Evolutionary conservation across 2,329 filamentous ascomycete genomes (phyloP), one percentile per base, ranked within the genome.

Genomic region (Hypoxylon sp.): DNA sequence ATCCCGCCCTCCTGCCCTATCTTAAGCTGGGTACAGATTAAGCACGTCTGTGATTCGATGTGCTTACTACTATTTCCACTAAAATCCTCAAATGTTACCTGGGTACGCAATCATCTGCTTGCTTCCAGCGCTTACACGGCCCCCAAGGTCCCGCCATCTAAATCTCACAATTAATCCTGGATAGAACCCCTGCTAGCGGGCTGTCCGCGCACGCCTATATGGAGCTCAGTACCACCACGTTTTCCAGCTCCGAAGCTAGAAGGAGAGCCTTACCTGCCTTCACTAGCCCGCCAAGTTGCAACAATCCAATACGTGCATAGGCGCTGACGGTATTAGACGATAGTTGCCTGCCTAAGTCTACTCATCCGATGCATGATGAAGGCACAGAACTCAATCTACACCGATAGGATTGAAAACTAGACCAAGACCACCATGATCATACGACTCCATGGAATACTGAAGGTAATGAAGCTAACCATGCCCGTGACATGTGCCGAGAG

Each of bases 21-120:
- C 46, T 58, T 37, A 17, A 52, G 33, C 22, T 22, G 50, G 50
- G n/a, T 13, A 33, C 52, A 58, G 57, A 35, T 61, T 46, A 26
- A 52, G 37, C 55, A 42, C 24, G 31, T 35, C 31, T 24, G 47
- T 59, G 39, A 58, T 60, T 51, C 42, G 53, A 50, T 6, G 54
- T 48, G 63, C 63, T 62, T 66, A 62, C 63, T 66, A 54, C 17
- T 50, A 44, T n/a, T 62, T 48, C 59, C 58, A 59, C 58, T 66
- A 62, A 59, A 65, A 66, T 59, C 63, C 58, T 59, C 33, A 29
- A 54, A 57, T 62, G 48, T 53, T 58, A 37, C 35, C 35, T 37
- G 14, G 35, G 14, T 37, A 62, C 63, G 22, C 47, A 62, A 33
- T 37, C 33, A 48, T 17, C 14, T 37, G 19, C 39, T 42, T 52